Base-by-base conservation (phyloP, 2,329 filamentous ascomycete species). In the Harringtonia lauricola region DNA sequence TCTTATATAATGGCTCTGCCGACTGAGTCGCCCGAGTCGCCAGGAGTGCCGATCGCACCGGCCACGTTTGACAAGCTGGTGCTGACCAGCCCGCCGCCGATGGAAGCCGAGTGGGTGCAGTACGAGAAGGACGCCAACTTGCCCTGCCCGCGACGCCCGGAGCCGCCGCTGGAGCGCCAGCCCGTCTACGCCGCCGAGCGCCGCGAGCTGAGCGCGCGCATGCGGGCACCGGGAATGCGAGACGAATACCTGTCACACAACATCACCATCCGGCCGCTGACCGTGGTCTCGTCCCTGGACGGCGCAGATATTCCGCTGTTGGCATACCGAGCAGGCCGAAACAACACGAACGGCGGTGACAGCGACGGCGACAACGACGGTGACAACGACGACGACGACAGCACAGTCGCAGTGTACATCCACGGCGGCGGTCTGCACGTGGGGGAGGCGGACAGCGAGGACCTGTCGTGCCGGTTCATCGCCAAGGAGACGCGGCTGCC, bases 391-490 rank as follows among this genome's bases (percentile, higher is more conserved):
- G 19, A 4, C 15, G 28, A 42, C 15, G 41, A 54, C 0, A 52
- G 57, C 7, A 47, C 55, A 4, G 48, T 64, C 8, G 52, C 68
- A 12, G 49, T 72, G 17, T 72, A 71, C 52, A 67, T 65, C 49
- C 70, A 72, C 49, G 70, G 70, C 10, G 69, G 69, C 14, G 68
- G 66, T 0, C 55, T 73, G 2, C 55, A 55, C 24, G 64, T 72
- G 28, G 70, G 70, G 12, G 66, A 70, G 42, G 64, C 66, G 2
- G 66, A 71, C 47, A 69, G 64, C 47, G 69, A 73, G 51, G 68
- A 73, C 38, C 54, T 71, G 2, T 64, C 66, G 2, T 71, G 67
- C 50, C 61, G 68, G 0, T 62, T 60, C 22, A 59, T 72, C 19
- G 51, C 63, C 22, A 59, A 61, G 19, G 55, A 52, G 2, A 45